Conservation (phyloP, 768 basidiomycete species). For the Pleurotus giganteus region DNA sequence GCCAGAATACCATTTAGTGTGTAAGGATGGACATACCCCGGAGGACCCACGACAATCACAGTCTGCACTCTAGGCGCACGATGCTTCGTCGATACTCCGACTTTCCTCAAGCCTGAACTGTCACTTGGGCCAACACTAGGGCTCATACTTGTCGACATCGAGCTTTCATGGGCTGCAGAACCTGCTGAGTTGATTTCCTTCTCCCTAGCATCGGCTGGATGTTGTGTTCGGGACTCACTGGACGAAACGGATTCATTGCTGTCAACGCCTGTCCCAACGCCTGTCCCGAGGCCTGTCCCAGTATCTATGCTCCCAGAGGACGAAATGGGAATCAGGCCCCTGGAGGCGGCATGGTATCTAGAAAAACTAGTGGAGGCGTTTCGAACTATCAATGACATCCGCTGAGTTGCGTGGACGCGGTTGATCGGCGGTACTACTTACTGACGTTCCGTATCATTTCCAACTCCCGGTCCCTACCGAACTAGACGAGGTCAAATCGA, state of each 20-base stretch:
- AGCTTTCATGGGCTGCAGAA: conserved; percentile 21
- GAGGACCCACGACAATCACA: conserved; percentile 60
- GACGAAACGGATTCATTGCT: conserved; percentile 41
- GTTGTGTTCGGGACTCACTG: conserved; percentile 34
- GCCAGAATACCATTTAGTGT: conserved; percentile 7
- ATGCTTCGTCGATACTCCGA: conserved; percentile 40
- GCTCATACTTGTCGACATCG: conserved; percentile 28
- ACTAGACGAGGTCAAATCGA: conserved; percentile 31
- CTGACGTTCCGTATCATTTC: conserved; percentile 67
- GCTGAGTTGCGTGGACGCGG: background rate
- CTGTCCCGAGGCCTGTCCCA: conserved; percentile 15
- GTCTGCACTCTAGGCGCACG: conserved; percentile 52
- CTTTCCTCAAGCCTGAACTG: conserved; percentile 34
- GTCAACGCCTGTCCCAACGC: conserved; percentile 32
- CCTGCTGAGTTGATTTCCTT: conserved; percentile 15
- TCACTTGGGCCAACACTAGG: conserved; percentile 37
- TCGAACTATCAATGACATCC: conserved; percentile 29
- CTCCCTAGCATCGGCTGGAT: conserved; percentile 15
- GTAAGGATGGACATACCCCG: conserved; percentile 49
- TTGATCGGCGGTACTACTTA: conserved; percentile 28
- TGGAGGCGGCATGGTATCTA: conserved; percentile 43
- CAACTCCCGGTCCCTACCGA: conserved; percentile 70
- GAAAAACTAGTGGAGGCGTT: conserved; percentile 61
- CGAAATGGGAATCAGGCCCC: conserved; percentile 38
- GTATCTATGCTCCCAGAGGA: conserved; percentile 28